phyloP scores from a whole-genome alignment of 805 yeast species.

The Ogataea kodamae region DNA sequence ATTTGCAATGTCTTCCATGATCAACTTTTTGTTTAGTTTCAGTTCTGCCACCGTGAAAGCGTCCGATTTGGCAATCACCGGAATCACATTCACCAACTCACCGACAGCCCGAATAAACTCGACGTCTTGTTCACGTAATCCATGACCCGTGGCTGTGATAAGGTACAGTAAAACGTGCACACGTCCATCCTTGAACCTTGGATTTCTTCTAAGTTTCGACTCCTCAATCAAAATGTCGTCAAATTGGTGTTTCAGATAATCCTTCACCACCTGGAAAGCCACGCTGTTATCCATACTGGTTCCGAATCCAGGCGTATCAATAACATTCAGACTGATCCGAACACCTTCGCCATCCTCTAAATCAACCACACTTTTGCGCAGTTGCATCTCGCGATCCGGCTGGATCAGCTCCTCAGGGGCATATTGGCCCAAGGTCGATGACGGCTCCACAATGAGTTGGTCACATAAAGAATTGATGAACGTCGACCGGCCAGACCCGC shows the following conservation, averaged over 20 bases:
- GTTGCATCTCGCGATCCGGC: constrained; percentile 50
- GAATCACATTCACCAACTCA: constrained; percentile 74
- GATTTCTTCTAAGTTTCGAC: constrained; percentile 77
- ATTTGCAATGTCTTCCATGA: constrained; percentile 70
- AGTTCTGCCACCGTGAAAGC: constrained; percentile 69
- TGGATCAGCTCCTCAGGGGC: constrained; percentile 46
- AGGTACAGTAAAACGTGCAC: constrained; percentile 78
- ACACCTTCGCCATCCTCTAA: constrained; percentile 84
- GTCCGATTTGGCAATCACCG: constrained; percentile 80
- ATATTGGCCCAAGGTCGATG: constrained; percentile 43
- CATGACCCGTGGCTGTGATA: constrained; percentile 64
- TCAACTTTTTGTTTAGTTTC: constrained; percentile 65
- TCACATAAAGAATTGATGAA: constrained; percentile 89
- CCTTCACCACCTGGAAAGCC: constrained; percentile 67
- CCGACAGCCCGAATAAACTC: constrained; percentile 67
- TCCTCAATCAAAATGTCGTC: constrained; percentile 82
- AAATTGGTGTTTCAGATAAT: constrained; percentile 75
- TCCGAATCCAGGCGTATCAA: constrained; percentile 85
- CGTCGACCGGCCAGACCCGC: constrained; percentile 89
- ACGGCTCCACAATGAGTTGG: constrained; percentile 75
- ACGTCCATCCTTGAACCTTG: constrained; percentile 79
- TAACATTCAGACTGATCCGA: constrained; percentile 68
- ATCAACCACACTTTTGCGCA: constrained; percentile 79
- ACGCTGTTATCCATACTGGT: constrained; percentile 65
- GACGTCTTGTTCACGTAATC: constrained; percentile 68